These are phyloP conservation scores for Lactifluus echinatus DNA, from an alignment of 768 basidiomycete genomes.

Conservation along the genomic window DNA sequence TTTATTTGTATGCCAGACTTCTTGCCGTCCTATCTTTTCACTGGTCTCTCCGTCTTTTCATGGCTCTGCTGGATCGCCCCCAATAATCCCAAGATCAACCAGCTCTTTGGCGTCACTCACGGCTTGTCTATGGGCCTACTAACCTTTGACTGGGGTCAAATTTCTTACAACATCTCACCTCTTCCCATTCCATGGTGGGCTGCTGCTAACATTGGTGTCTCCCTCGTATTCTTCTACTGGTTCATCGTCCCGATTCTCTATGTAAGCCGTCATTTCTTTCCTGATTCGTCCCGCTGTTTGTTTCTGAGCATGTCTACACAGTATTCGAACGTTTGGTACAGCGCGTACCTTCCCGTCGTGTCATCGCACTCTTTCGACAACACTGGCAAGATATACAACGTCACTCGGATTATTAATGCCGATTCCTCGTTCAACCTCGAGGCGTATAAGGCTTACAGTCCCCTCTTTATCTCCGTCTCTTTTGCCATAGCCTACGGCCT, in stretches of 20 bases:
- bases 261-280: conserved; percentile 7
- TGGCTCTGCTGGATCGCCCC: conserved; percentile 66
- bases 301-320: conserved; percentile 24
- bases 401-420: conserved; percentile 44
- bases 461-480: conserved; percentile 55
- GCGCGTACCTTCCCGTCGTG: background rate
- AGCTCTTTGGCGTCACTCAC: conserved; percentile 57
- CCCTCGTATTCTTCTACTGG: conserved; percentile 67
- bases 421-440: conserved; percentile 48
- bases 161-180: conserved; percentile 61
- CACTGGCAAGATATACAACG: conserved; percentile 58
- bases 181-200: conserved; percentile 82
- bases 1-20: background rate
- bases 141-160: conserved; percentile 78
- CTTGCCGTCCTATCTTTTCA: conserved; percentile 12
- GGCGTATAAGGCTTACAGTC: conserved; percentile 49
- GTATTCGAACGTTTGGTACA: conserved; percentile 40
- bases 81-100: conserved; percentile 58
- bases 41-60: conserved; percentile 30
- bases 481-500: conserved; percentile 75
- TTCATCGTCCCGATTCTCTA: conserved; percentile 55
- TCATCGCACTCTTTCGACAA: conserved; percentile 51
- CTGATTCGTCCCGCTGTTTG: background rate
- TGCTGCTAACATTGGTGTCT: conserved; percentile 55
- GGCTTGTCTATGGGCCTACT: conserved; percentile 52